Evolutionary conservation across 129 eudicot genomes (phyloP), one percentile per base, ranked within the genome.

Genomic region (Rutidosis leptorrhynchoides): DNA sequence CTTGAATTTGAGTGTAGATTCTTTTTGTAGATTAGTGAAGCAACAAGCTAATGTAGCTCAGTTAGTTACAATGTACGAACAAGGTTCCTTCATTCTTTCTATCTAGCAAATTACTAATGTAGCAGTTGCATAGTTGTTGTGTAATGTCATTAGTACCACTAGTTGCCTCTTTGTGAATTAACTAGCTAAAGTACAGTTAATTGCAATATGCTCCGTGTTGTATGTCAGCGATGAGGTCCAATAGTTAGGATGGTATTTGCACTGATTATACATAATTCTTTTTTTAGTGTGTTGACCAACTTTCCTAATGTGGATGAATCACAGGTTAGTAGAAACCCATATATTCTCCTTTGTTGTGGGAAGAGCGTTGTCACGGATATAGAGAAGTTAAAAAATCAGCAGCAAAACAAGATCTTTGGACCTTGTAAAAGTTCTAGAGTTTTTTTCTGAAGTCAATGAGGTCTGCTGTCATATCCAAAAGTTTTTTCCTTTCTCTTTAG

Each of bases 281-380:
- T 14, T 23, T 12, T 45, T 37, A 17, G 64, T 74, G n/a, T n/a
- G n/a, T n/a, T n/a, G n/a, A n/a, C n/a, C n/a, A n/a, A n/a, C n/a
- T n/a, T n/a, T n/a, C n/a, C n/a, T n/a, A n/a, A n/a, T n/a, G n/a
- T n/a, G n/a, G n/a, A n/a, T n/a, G n/a, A 48, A 64, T 79, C 69
- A 76, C 99, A 94, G 99, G 86, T 84, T 94, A 80, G 99, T 94
- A 79, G 99, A 94, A 84, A 94, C 90, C 11, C 99, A 94, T 84
- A 83, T 94, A 74, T 94, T 94, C 78, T 86, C 94, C 58, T 94
- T 94, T 79, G 99, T 94, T 40, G 99, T 94, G 65, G 99, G 99
- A 72, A 89, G 97, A 80, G 97, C 99, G 66, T 94, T 65, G 97
- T 89, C 49, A 77, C 96, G 14, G 97, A 94, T 84, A 81, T 89